Evolutionary conservation across 768 basidiomycete species (phyloP).

Genomic region (Solioccasus polychromus): DNA sequence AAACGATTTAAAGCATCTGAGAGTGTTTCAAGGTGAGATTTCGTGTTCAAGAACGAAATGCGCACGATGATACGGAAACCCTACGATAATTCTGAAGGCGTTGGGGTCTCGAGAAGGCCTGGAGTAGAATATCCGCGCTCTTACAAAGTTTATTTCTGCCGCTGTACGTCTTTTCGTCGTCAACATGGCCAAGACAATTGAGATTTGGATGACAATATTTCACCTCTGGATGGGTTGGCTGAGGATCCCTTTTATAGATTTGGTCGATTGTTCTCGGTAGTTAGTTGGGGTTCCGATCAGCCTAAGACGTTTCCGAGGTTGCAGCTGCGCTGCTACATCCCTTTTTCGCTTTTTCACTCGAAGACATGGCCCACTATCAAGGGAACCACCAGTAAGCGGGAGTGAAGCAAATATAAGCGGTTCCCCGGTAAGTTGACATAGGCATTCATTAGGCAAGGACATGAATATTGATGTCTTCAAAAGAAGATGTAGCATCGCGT

Average conservation of each 20-base stretch:
- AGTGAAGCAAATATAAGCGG: slow-evolving; percentile 51
- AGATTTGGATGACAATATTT: neutral
- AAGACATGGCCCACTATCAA: slow-evolving; percentile 5
- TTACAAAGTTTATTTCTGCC: slow-evolving; percentile 49
- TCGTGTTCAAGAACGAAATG: neutral
- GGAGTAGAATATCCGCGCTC: slow-evolving; percentile 66
- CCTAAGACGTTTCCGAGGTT: slow-evolving; percentile 29
- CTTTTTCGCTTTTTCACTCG: slow-evolving; percentile 24
- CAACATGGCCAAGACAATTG: neutral
- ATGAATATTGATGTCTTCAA: slow-evolving; percentile 72
- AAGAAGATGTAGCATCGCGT: slow-evolving; percentile 75
- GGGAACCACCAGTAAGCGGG: slow-evolving; percentile 13
- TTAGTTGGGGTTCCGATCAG: slow-evolving; percentile 2
- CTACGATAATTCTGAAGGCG: slow-evolving; percentile 51
- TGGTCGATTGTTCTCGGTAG: slow-evolving; percentile 3
- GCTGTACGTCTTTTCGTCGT: slow-evolving; percentile 38
- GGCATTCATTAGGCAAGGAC: slow-evolving; percentile 77
- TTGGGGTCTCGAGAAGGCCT: slow-evolving; percentile 53
- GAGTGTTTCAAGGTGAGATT: neutral
- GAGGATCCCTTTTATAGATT: slow-evolving; percentile 2
- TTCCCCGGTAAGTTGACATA: slow-evolving; percentile 78
- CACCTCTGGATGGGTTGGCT: slow-evolving; percentile 23
- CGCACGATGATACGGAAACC: slow-evolving; percentile 69
- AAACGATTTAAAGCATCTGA: slow-evolving; percentile 69
- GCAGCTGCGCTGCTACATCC: slow-evolving; percentile 8